These are phyloP conservation scores for Echium plantagineum DNA, from an alignment of 257 asterid species.

Conservation along the genomic window DNA sequence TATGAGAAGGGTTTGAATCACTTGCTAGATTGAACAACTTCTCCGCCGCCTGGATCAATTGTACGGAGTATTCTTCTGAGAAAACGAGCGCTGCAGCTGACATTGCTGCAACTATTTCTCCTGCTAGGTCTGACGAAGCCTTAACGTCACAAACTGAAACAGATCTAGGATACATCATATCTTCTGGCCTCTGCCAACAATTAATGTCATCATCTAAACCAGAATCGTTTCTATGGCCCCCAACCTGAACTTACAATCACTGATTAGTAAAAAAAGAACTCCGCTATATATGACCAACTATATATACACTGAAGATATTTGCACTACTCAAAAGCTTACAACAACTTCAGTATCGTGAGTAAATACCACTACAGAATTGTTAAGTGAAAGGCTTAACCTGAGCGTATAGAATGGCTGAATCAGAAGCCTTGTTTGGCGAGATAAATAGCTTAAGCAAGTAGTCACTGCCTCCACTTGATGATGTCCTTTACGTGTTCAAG, in stretches of 20 bases:
- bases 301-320: too few species aligned
- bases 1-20: constrained; percentile 14
- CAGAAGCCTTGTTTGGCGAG: constrained; percentile 23
- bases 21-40: constrained; percentile 20
- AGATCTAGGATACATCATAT: constrained; percentile 36
- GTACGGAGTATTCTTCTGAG: constrained; percentile 13
- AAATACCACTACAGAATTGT: neutral
- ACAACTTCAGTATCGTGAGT: too few species aligned
- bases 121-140: constrained; percentile 45
- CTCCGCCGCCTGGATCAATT: constrained; percentile 30
- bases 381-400: constrained; percentile 24
- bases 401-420: constrained; percentile 27
- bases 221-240: constrained; percentile 14
- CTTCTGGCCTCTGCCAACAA: constrained; percentile 62
- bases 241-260: constrained; percentile 23
- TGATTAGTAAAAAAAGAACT: neutral
- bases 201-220: constrained; percentile 25
- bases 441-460: constrained; percentile 38
- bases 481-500: constrained; percentile 49
- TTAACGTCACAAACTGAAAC: constrained; percentile 33
- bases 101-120: constrained; percentile 50
- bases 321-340: too few species aligned
- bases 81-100: constrained; percentile 51
- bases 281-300: too few species aligned
- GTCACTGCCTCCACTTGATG: constrained; percentile 51